Base-by-base conservation (phyloP, 495 filamentous ascomycete genomes). In the Penicillium riverlandense region DNA sequence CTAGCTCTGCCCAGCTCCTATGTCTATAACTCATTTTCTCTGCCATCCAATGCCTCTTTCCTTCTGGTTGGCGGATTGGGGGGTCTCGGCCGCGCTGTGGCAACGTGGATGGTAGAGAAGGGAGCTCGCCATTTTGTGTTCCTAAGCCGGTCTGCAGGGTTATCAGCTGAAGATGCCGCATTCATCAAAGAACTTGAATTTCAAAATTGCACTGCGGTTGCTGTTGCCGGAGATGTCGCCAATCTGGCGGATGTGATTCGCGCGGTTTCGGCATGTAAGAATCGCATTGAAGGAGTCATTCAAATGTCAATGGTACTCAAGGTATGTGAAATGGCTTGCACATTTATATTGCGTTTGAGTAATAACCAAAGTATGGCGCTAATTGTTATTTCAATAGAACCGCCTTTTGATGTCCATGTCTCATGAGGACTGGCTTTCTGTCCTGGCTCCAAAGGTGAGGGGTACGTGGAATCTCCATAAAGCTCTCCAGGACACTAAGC, bases 401-500 rank as follows among this genome's bases (percentile, higher is more conserved):
- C 47, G 51, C 0, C 33, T 52, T 0, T 50, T 70, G 22, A 49
- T 59, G 4, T 59, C 62, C 9, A 78, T 78, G 74, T 61, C 61
- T 0, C 38, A 61, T 11, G 45, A 65, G 0, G 58, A 71, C 14
- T 74, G 70, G 63, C 50, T 49, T 0, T 48, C 48, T 0, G 57
- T 61, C 0, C 45, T 70, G 0, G 44, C 45, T 2, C 66, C 72
- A 27, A 78, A 78, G 50, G 60, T 71, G 4, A 31, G 63, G 2
- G 76, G 75, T 1, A 67, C 72, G 0, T 71, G 63, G 66, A 74
- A 83, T 55, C 71, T 85, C 29, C 78, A 85, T 57, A 61, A 75
- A 33, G 57, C 64, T 4, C 62, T 79, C 11, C 16, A 14, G 6
- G n/a, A 37, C 0, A 13, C 37, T 4, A 46, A 57, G 1, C 58